Percentiles rank a stretch among this genome's conserved stretches.
phyloP scores from a whole-genome alignment of 2,329 filamentous ascomycete species.

The Colletotrichum orbiculare region DNA sequence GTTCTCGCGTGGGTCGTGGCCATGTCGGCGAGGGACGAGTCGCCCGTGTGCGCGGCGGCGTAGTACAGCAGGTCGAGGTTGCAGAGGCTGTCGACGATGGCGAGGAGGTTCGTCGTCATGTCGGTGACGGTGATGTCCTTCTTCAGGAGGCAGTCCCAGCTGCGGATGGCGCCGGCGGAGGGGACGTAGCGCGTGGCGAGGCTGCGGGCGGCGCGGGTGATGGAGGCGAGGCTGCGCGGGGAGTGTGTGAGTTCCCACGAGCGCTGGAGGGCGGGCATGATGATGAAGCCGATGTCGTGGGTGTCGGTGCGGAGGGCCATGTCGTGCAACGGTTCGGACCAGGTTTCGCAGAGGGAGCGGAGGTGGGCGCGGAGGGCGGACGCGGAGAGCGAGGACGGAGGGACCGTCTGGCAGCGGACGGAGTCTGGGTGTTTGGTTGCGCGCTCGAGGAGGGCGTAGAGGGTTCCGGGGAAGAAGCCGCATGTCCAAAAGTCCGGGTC shows the following conservation, averaged over 20 bases:
- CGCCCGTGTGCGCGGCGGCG: constrained; percentile 47
- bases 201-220: constrained; percentile 56
- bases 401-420: not conserved
- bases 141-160: constrained; percentile 56
- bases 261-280: constrained; percentile 57
- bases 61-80: constrained; percentile 54
- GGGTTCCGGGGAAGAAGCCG: constrained; percentile 53
- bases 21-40: constrained; percentile 45
- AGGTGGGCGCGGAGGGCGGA: constrained; percentile 19
- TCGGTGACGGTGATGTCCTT: constrained; percentile 43
- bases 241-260: constrained; percentile 60
- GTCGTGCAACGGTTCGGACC: constrained; percentile 48
- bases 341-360: constrained; percentile 41
- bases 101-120: constrained; percentile 46
- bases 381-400: not conserved
- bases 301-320: constrained; percentile 59
- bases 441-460: constrained; percentile 50
- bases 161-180: constrained; percentile 56
- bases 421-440: constrained; percentile 38
- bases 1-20: constrained; percentile 53
- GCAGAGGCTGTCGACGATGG: constrained; percentile 57
- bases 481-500: constrained; percentile 55
- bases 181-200: constrained; percentile 55
- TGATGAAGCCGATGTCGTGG: constrained; percentile 66
- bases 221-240: constrained; percentile 49